Percentiles rank a stretch among this genome's conserved stretches.
These are phyloP conservation scores for Wallemia ichthyophaga DNA, from an alignment of 1,284 basidiomycete genomes.

Conservation along the genomic window DNA sequence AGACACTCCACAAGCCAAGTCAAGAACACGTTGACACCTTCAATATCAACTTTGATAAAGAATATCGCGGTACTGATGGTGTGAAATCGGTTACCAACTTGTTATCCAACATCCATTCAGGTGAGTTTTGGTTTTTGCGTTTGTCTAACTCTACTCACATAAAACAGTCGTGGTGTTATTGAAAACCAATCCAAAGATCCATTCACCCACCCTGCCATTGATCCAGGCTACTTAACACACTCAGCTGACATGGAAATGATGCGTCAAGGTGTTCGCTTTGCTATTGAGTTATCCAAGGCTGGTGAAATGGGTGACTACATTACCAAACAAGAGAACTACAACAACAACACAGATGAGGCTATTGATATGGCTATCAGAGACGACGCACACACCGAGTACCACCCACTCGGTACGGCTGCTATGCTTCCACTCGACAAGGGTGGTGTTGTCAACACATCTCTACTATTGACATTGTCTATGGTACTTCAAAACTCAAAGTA, in stretches of 20 bases:
- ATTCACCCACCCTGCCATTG: conserved; percentile 27
- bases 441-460: conserved; percentile 31
- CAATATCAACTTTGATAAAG: conserved; percentile 15
- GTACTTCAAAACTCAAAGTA: conserved; percentile 25
- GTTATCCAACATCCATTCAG: conserved; percentile 35
- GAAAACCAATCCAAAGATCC: conserved; percentile 24
- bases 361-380: background rate
- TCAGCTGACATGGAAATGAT: conserved; percentile 26
- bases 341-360: background rate
- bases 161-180: conserved; percentile 15
- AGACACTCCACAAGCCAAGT: conserved; percentile 19
- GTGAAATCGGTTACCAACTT: conserved; percentile 26
- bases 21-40: conserved; percentile 9
- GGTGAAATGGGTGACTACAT: conserved; percentile 17
- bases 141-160: conserved; percentile 1
- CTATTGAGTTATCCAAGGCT: conserved; percentile 19
- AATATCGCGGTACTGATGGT: conserved; percentile 20
- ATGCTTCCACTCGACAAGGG: conserved; percentile 31
- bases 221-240: conserved; percentile 29
- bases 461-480: conserved; percentile 36
- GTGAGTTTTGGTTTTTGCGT: conserved; percentile 4
- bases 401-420: conserved; percentile 29
- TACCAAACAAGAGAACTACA: conserved; percentile 14
- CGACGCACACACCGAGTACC: conserved; percentile 14
- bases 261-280: conserved; percentile 28